These are phyloP conservation scores for Didymella exigua DNA, from an alignment of 2,329 filamentous ascomycete species.

Conservation along the genomic window DNA sequence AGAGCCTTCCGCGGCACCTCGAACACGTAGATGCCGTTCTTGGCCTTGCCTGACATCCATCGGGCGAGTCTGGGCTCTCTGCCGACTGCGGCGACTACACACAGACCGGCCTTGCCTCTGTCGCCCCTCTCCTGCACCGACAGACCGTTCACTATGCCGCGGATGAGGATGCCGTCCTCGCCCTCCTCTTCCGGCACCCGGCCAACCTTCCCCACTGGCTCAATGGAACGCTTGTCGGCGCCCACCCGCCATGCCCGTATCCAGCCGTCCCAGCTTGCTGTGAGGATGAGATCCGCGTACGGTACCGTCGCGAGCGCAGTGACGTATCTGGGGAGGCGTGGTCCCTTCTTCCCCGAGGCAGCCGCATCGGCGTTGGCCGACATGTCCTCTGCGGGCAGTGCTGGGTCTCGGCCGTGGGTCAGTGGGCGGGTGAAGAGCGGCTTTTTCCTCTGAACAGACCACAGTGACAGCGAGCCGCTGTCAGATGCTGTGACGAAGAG, in stretches of 20 bases:
- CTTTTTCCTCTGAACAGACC: conserved; percentile 94
- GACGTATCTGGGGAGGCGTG: conserved; percentile 78
- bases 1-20: conserved; percentile 65
- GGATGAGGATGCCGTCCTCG: conserved; percentile 52
- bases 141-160: conserved; percentile 87
- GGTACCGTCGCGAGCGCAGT: conserved; percentile 86
- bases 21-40: conserved; percentile 87
- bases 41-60: conserved; percentile 72
- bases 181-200: conserved; percentile 30
- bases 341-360: conserved; percentile 53
- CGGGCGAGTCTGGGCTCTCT: conserved; percentile 85
- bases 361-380: conserved; percentile 69
- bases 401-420: conserved; percentile 83
- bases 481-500: conserved; percentile 93
- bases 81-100: conserved; percentile 82
- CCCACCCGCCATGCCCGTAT: conserved; percentile 84
- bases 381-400: conserved; percentile 68
- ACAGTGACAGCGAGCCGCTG: conserved; percentile 84
- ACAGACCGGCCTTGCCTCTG: conserved; percentile 73
- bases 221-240: conserved; percentile 73
- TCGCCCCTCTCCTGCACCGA: conserved; percentile 85
- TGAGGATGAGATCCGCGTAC: conserved; percentile 87
- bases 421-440: conserved; percentile 78
- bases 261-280: conserved; percentile 91
- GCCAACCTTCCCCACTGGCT: conserved; percentile 72